phyloP scores from a whole-genome alignment of 2,329 filamentous ascomycete genomes.

The Aspergillus fijiensis region DNA sequence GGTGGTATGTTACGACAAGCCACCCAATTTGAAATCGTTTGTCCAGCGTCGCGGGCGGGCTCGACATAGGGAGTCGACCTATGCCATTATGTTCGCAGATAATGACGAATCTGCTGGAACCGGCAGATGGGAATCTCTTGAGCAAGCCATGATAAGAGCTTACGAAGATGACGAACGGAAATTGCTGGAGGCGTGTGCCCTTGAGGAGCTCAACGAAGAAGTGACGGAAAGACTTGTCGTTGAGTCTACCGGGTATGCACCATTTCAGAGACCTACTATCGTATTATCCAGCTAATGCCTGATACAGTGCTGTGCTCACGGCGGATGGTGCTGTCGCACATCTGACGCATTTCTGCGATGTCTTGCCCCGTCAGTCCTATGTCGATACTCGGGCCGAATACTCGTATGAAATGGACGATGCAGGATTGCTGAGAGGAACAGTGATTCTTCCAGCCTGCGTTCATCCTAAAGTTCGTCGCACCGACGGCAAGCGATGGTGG shows the following conservation, averaged over 20 bases:
- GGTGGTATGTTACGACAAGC: constrained; percentile 64
- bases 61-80: constrained; percentile 56
- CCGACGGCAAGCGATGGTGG: constrained; percentile 60
- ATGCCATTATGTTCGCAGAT: constrained; percentile 50
- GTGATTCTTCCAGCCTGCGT: constrained; percentile 72
- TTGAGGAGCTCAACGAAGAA: constrained; percentile 51
- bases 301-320: constrained; percentile 64
- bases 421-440: constrained; percentile 46
- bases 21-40: constrained; percentile 63
- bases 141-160: constrained; percentile 67
- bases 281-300: not conserved
- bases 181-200: constrained; percentile 44
- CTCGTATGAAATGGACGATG: constrained; percentile 25
- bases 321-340: constrained; percentile 73
- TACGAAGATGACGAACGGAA: constrained; percentile 66
- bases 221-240: constrained; percentile 43
- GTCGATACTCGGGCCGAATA: constrained; percentile 69
- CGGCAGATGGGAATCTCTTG: constrained; percentile 64
- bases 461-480: constrained; percentile 58
- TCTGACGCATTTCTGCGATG: constrained; percentile 76
- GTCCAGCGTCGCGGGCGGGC: constrained; percentile 66
- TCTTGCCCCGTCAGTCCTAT: constrained; percentile 57
- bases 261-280: not conserved
- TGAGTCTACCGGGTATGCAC: constrained; percentile 28
- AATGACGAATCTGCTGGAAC: constrained; percentile 35